Evolutionary conservation across 495 filamentous ascomycete genomes (phyloP).

Genomic region (Niebla homalea): DNA sequence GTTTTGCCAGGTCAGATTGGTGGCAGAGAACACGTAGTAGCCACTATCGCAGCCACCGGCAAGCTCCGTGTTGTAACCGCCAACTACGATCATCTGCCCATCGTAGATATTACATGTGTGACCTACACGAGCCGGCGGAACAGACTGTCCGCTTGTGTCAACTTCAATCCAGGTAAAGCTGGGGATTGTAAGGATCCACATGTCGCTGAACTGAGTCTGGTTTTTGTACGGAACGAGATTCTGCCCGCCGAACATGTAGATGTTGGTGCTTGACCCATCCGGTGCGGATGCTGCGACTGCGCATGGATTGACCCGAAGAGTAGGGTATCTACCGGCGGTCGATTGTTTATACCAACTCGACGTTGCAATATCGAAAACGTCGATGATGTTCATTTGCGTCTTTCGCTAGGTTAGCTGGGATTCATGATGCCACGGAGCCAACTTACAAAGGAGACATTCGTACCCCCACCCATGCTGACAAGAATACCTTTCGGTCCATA

Average conservation of each 20-base stretch:
- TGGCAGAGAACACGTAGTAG: constrained; percentile 55
- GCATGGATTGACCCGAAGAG: constrained; percentile 60
- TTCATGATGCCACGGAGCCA: too few species aligned
- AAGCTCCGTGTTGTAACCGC: constrained; percentile 48
- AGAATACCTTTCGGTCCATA: constrained; percentile 57
- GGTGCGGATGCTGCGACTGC: constrained; percentile 56
- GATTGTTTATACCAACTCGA: constrained; percentile 68
- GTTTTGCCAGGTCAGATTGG: constrained; percentile 44
- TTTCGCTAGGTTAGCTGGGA: constrained; percentile 11
- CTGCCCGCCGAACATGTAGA: constrained; percentile 68
- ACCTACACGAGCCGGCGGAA: constrained; percentile 51
- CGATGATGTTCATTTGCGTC: constrained; percentile 58
- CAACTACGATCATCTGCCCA: constrained; percentile 58
- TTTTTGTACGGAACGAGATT: constrained; percentile 46
- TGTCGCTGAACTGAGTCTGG: constrained; percentile 57
- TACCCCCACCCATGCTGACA: constrained; percentile 57
- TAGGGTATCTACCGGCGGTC: constrained; percentile 47
- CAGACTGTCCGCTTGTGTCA: constrained; percentile 32
- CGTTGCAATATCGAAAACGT: constrained; percentile 65
- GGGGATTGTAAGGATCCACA: constrained; percentile 68
- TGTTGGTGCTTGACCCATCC: constrained; percentile 56
- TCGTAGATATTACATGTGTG: constrained; percentile 57
- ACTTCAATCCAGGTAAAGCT: constrained; percentile 62
- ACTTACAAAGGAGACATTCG: constrained; percentile 42
- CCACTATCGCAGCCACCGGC: constrained; percentile 52